Conservation (phyloP, 2,329 filamentous ascomycete species). For the Fonsecaea nubica region DNA sequence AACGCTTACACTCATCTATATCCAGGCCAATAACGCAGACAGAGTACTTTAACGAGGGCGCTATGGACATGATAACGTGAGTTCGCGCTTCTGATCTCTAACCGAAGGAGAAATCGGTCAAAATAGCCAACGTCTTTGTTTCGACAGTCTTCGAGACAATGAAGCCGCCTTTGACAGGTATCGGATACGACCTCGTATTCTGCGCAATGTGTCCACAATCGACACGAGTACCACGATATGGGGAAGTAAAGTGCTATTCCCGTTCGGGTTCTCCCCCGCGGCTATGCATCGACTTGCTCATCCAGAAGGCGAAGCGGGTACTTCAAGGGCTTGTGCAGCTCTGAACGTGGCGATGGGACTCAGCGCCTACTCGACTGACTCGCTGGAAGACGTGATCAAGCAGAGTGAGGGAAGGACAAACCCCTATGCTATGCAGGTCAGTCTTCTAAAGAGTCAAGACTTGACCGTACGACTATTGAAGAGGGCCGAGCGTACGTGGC, state of each 20-base stretch:
- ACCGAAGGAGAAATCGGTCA: conserved; percentile 35
- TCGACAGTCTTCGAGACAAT: conserved; percentile 56
- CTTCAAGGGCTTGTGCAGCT: conserved; percentile 55
- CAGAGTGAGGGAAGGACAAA: conserved; percentile 46
- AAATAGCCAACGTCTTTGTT: conserved; percentile 3
- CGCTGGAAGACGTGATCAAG: conserved; percentile 54
- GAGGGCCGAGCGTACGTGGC: conserved; percentile 51
- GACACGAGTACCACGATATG: conserved; percentile 55
- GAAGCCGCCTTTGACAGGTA: conserved; percentile 60
- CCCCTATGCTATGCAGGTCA: conserved; percentile 31
- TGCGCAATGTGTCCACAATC: conserved; percentile 47
- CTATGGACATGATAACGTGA: conserved; percentile 61
- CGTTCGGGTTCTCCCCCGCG: conserved; percentile 61
- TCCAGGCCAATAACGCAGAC: background rate
- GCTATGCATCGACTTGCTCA: conserved; percentile 62
- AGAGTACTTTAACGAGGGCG: conserved; percentile 66
- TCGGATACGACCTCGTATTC: conserved; percentile 51
- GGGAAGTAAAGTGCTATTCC: conserved; percentile 54
- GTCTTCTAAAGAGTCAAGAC: conserved; percentile 41
- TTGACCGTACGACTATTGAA: conserved; percentile 52
- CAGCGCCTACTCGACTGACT: conserved; percentile 55
- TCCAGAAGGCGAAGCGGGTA: conserved; percentile 59
- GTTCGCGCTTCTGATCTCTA: background rate
- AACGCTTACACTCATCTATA: background rate
- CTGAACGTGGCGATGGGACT: conserved; percentile 56